A percentile compares a stretch with the other conserved stretches of the same genome.
Conservation (phyloP, 441 rosid species). For the Erodium texanum region DNA sequence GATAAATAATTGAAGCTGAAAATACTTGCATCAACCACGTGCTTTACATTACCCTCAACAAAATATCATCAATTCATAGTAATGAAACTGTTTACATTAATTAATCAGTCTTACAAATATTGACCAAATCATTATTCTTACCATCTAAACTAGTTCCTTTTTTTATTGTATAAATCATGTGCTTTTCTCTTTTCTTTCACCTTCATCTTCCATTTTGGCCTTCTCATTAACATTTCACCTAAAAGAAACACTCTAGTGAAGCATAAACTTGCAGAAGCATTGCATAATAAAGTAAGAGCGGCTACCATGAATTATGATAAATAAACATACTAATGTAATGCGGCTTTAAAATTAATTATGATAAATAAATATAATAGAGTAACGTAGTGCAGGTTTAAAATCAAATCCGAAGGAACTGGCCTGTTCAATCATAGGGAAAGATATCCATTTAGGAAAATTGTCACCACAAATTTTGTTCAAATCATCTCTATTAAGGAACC, state of each 20-base stretch:
- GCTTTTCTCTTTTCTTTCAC: too few species aligned
- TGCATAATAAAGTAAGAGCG: background rate
- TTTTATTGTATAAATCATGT: too few species aligned
- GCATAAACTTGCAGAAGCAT: background rate
- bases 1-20: too few species aligned
- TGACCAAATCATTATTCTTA: too few species aligned
- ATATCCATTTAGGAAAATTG: slow-evolving; percentile 91
- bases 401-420: slow-evolving; percentile 25
- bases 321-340: background rate
- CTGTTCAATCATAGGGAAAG: slow-evolving; percentile 94
- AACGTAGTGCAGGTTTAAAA: background rate
- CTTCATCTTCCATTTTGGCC: too few species aligned
- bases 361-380: background rate
- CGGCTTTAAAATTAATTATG: background rate
- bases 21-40: too few species aligned
- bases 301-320: background rate
- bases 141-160: too few species aligned
- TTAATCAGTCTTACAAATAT: too few species aligned
- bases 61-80: too few species aligned
- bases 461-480: slow-evolving; percentile 91
- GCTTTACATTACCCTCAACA: too few species aligned
- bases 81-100: too few species aligned
- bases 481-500: slow-evolving; percentile 77
- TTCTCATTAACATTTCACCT: slow-evolving; percentile 99
- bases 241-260: slow-evolving; percentile 11